phyloP scores from a whole-genome alignment of 257 asterid genomes.

The Solanum tacnaense region DNA sequence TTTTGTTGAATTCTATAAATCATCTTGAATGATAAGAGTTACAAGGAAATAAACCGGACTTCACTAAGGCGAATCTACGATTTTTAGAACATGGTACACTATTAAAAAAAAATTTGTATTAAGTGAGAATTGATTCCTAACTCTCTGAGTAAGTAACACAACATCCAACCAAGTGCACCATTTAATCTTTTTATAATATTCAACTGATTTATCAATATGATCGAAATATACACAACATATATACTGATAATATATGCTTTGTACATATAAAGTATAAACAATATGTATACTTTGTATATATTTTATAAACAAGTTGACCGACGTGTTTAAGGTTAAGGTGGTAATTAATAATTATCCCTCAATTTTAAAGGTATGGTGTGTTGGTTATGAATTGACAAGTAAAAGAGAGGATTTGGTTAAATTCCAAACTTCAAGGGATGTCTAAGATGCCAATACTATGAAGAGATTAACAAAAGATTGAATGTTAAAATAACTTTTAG shows the following conservation, averaged over 20 bases:
- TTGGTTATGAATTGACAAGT: not conserved
- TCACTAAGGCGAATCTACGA: not conserved
- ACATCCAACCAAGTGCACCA: not conserved
- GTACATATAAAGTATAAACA: too few species aligned
- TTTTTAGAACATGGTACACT: too few species aligned
- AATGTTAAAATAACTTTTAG: not conserved
- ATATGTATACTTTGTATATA: not conserved
- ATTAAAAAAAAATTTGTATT: too few species aligned
- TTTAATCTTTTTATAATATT: too few species aligned
- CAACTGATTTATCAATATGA: not conserved
- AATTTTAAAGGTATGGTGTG: not conserved
- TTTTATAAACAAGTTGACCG: not conserved
- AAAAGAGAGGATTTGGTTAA: not conserved
- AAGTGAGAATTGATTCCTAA: too few species aligned
- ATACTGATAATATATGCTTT: not conserved
- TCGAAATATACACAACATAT: not conserved
- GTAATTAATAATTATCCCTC: not conserved
- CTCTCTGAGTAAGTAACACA: too few species aligned
- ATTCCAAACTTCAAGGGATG: not conserved
- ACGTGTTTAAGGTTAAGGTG: not conserved
- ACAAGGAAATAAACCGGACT: not conserved
- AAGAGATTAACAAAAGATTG: not conserved
- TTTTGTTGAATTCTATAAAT: not conserved
- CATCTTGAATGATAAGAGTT: not conserved
- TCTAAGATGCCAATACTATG: not conserved